Percentiles rank a stretch among this genome's conserved stretches.
Conservation (phyloP, 768 basidiomycete genomes). For the Leccinum aurantiacum region DNA sequence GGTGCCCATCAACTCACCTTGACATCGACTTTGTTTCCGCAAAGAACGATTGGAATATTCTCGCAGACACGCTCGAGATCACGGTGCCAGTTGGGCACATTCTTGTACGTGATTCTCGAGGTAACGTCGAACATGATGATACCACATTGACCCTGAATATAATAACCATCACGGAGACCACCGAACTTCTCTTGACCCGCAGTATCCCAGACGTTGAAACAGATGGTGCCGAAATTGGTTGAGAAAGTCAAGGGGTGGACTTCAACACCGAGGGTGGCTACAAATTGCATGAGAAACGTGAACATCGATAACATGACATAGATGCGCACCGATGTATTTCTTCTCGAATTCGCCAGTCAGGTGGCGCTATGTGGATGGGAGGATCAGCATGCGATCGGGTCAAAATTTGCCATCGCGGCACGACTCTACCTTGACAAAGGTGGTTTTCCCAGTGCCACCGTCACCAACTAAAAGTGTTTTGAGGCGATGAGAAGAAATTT, state of each 20-base stretch:
- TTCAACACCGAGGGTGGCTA: conserved; percentile 99
- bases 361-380: conserved; percentile 66
- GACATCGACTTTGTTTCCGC: conserved; percentile 99
- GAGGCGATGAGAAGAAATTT: neutral
- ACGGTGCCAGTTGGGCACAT: conserved; percentile 99
- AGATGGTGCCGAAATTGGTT: conserved; percentile 98
- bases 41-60: conserved; percentile 98
- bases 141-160: conserved; percentile 97
- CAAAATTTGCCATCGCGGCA: conserved; percentile 23
- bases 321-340: conserved; percentile 90
- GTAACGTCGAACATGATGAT: conserved; percentile 99
- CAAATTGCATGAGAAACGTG: conserved; percentile 13
- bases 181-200: conserved; percentile 99
- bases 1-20: conserved; percentile 61
- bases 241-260: conserved; percentile 95
- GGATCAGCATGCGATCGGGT: conserved; percentile 61
- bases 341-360: conserved; percentile 99
- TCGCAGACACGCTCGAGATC: conserved; percentile 99
- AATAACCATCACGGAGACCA: conserved; percentile 95
- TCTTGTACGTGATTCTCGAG: conserved; percentile 99
- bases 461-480: conserved; percentile 69
- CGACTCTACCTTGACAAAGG: conserved; percentile 86
- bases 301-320: conserved; percentile 12
- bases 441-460: conserved; percentile 97
- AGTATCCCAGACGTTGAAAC: conserved; percentile 99